Conservation (phyloP, 2,329 filamentous ascomycete genomes). For the Akanthomyces muscarius region DNA sequence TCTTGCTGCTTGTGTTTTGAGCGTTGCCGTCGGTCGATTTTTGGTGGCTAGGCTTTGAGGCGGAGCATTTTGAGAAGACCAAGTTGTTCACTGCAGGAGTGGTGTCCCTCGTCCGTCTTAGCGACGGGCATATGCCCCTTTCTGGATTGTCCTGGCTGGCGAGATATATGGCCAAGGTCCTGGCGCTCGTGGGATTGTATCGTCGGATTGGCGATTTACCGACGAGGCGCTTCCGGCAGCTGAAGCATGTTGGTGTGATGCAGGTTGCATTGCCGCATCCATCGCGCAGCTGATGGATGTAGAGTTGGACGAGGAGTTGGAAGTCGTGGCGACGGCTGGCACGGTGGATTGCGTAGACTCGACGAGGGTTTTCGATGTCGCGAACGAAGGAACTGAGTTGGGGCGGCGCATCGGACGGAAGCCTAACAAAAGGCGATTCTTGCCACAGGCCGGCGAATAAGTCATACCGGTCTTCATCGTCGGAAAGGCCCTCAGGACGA, state of each 20-base stretch:
- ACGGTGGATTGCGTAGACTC: constrained; percentile 57
- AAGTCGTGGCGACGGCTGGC: constrained; percentile 60
- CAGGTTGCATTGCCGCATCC: constrained; percentile 71
- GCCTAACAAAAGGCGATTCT: constrained; percentile 53
- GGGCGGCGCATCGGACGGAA: constrained; percentile 57
- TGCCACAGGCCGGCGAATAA: constrained; percentile 58
- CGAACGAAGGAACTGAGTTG: constrained; percentile 53
- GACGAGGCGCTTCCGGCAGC: constrained; percentile 64
- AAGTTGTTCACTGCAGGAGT: constrained; percentile 46
- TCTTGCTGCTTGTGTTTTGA: neutral
- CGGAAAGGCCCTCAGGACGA: constrained; percentile 19
- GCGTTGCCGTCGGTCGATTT: constrained; percentile 40
- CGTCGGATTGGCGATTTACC: constrained; percentile 67
- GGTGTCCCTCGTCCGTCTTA: constrained; percentile 40
- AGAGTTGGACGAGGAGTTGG: constrained; percentile 66
- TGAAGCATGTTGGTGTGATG: constrained; percentile 74
- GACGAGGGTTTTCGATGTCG: constrained; percentile 57
- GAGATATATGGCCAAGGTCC: constrained; percentile 74
- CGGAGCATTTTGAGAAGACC: constrained; percentile 33
- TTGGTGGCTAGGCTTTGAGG: constrained; percentile 33
- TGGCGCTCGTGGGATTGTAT: constrained; percentile 77
- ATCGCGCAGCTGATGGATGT: constrained; percentile 71
- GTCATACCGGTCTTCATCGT: constrained; percentile 38
- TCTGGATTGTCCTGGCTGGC: constrained; percentile 77
- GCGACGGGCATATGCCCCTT: constrained; percentile 58